These are phyloP conservation scores for Fusarium bulbicola DNA, from an alignment of 2,329 filamentous ascomycete species.

Conservation along the genomic window DNA sequence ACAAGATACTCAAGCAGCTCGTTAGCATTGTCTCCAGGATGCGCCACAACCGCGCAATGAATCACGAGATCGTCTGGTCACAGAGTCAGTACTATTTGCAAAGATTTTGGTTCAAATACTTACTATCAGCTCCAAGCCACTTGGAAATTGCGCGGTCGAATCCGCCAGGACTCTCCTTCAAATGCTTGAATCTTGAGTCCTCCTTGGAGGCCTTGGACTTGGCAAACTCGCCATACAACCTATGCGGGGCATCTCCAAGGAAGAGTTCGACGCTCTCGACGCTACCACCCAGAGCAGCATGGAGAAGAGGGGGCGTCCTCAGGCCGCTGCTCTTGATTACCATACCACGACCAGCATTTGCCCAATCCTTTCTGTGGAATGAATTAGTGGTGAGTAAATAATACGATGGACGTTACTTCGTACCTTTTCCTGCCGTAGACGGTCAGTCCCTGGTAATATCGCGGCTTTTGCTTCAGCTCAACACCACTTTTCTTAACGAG, in stretches of 20 bases:
- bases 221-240: conserved; percentile 74
- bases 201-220: conserved; percentile 65
- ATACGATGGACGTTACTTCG: neutral
- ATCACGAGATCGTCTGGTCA: conserved; percentile 67
- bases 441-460: conserved; percentile 79
- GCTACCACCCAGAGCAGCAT: conserved; percentile 64
- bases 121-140: conserved; percentile 70
- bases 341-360: conserved; percentile 64
- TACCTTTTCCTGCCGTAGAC: conserved; percentile 77
- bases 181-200: conserved; percentile 69
- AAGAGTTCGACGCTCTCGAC: conserved; percentile 82
- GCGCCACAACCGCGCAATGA: conserved; percentile 69
- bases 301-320: conserved; percentile 66
- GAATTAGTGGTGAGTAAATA: conserved; percentile 19
- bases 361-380: conserved; percentile 70
- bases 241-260: conserved; percentile 73
- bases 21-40: conserved; percentile 52
- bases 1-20: conserved; percentile 73
- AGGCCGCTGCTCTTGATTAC: conserved; percentile 51
- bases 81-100: conserved; percentile 32
- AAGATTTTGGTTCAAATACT: conserved; percentile 43
- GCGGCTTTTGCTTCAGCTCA: conserved; percentile 69
- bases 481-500: conserved; percentile 73
- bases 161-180: conserved; percentile 68
- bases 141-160: conserved; percentile 70